Evolutionary conservation across 257 asterid genomes (phyloP).

Genomic region (Ajuga chamaepitys): DNA sequence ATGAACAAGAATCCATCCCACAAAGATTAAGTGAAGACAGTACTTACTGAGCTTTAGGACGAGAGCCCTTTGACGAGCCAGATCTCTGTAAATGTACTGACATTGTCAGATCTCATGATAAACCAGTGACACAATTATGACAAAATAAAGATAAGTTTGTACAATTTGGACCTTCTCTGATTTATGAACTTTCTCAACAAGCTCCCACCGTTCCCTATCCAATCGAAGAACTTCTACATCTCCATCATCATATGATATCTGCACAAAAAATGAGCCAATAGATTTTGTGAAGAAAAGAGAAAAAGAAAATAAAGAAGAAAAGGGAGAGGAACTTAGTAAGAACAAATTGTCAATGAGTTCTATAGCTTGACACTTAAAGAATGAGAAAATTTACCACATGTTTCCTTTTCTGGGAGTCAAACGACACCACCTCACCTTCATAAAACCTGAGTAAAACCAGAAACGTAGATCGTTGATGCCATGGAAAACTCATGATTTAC

Average conservation of each 20-base stretch:
- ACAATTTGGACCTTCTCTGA: conserved; percentile 30
- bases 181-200: conserved; percentile 21
- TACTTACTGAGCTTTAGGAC: conserved; percentile 57
- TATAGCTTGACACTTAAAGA: conserved; percentile 6
- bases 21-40: conserved; percentile 14
- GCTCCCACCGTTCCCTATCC: conserved; percentile 44
- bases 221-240: conserved; percentile 51
- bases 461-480: conserved; percentile 7
- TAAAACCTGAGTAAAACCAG: conserved; percentile 56
- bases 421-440: conserved; percentile 85
- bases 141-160: neutral
- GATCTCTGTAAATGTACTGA: conserved; percentile 48
- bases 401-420: conserved; percentile 68
- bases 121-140: neutral
- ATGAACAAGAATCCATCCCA: neutral
- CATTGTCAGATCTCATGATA: conserved; percentile 22
- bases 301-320: neutral
- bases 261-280: neutral
- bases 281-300: neutral
- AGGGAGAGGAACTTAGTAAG: neutral
- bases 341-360: neutral
- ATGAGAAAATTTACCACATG: conserved; percentile 60
- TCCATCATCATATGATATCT: conserved; percentile 41
- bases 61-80: conserved; percentile 40
- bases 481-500: neutral